phyloP scores from a whole-genome alignment of 352 stramenopile genomes.

The Pythium apleroticum region DNA sequence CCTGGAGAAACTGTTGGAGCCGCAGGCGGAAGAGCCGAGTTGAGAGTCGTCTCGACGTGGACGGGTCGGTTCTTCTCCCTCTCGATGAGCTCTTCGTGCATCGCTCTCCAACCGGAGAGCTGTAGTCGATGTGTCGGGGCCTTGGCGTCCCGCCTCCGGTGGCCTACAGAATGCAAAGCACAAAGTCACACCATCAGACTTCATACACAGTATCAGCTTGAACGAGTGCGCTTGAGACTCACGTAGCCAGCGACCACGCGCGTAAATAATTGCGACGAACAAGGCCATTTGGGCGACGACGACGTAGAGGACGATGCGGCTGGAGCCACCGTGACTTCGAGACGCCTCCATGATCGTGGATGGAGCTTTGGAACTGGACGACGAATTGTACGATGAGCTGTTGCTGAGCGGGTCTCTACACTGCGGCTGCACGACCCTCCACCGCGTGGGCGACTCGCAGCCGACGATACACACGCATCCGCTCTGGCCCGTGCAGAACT shows the following conservation, averaged over 20 bases:
- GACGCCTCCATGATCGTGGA: background rate
- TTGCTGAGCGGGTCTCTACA: slow-evolving; percentile 1
- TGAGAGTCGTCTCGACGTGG: slow-evolving; percentile 13
- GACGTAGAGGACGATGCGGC: slow-evolving; percentile 18
- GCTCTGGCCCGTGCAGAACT: slow-evolving; percentile 40
- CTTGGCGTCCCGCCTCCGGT: background rate
- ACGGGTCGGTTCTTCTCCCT: slow-evolving; percentile 17
- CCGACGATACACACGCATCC: slow-evolving; percentile 56
- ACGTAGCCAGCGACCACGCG: slow-evolving; percentile 18
- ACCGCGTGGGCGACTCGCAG: slow-evolving; percentile 35
- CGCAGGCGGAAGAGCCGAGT: slow-evolving; percentile 23
- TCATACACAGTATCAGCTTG: too few relatives aligned
- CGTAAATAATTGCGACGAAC: slow-evolving; percentile 10
- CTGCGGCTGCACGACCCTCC: slow-evolving; percentile 7
- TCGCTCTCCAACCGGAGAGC: slow-evolving; percentile 21
- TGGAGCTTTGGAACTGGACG: background rate
- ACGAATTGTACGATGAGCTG: background rate
- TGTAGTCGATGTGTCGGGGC: slow-evolving; percentile 13
- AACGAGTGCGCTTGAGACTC: too few relatives aligned
- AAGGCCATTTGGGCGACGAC: slow-evolving; percentile 20
- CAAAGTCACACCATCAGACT: too few relatives aligned
- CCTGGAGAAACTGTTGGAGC: background rate
- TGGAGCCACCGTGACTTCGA: background rate
- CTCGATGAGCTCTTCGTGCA: slow-evolving; percentile 22
- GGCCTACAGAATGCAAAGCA: background rate